Conservation (phyloP, 768 basidiomycete species). For the Russula dissimulans region DNA sequence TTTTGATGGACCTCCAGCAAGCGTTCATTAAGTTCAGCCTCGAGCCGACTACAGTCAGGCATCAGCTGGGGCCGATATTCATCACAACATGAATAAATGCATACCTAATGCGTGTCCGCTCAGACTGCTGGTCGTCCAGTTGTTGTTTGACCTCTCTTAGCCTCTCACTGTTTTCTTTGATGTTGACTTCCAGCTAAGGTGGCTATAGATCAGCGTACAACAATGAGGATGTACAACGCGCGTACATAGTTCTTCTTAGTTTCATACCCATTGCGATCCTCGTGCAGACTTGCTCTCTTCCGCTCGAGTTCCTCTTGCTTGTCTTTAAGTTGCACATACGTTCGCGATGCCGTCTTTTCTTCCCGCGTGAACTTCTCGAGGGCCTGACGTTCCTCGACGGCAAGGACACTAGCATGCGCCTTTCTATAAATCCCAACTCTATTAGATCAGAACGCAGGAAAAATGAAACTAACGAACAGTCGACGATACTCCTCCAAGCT, state of each 20-base stretch:
- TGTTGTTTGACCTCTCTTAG: slow-evolving; percentile 64
- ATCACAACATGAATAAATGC: slow-evolving; percentile 21
- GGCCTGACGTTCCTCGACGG: slow-evolving; percentile 79
- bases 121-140: slow-evolving; percentile 76
- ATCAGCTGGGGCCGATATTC: neutral
- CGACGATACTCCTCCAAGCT: slow-evolving; percentile 81
- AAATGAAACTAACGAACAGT: slow-evolving; percentile 37
- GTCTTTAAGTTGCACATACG: slow-evolving; percentile 56
- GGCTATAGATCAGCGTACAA: neutral
- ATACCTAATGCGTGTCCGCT: slow-evolving; percentile 70
- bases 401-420: slow-evolving; percentile 65
- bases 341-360: slow-evolving; percentile 62
- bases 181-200: slow-evolving; percentile 50
- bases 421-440: slow-evolving; percentile 42
- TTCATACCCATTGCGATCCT: slow-evolving; percentile 42
- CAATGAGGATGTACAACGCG: neutral
- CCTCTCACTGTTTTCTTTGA: slow-evolving; percentile 47
- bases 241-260: slow-evolving; percentile 53
- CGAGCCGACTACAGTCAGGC: slow-evolving; percentile 55
- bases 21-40: slow-evolving; percentile 88
- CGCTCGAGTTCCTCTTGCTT: slow-evolving; percentile 56
- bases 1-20: slow-evolving; percentile 73
- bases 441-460: slow-evolving; percentile 6
- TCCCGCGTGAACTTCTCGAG: slow-evolving; percentile 76
- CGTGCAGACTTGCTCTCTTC: slow-evolving; percentile 44